Evolutionary conservation across 2,329 filamentous ascomycete genomes (phyloP).

Genomic region (Botrytis fabae): DNA sequence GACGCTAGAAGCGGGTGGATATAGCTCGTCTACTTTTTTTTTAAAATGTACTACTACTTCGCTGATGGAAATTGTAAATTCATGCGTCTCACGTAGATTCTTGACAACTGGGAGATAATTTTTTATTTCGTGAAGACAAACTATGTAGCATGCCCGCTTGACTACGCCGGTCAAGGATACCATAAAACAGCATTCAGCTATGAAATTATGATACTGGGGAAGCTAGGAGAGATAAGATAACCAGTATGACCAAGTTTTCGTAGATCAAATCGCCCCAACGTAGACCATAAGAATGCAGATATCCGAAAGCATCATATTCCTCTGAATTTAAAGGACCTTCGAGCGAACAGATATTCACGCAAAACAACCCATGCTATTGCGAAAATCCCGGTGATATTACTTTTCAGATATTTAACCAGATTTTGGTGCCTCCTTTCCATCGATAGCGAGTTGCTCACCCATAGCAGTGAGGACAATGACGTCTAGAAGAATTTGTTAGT

Average conservation of each 20-base stretch:
- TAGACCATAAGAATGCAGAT: slow-evolving; percentile 46
- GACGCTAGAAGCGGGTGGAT: slow-evolving; percentile 14
- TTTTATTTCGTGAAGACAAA: slow-evolving; percentile 35
- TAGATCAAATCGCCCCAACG: slow-evolving; percentile 47
- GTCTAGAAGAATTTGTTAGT: slow-evolving; percentile 52
- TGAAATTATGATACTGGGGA: slow-evolving; percentile 33
- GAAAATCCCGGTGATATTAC: slow-evolving; percentile 26
- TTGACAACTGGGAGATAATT: slow-evolving; percentile 25
- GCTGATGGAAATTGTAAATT: not conserved
- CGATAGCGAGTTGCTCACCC: slow-evolving; percentile 90
- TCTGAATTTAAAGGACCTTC: slow-evolving; percentile 27
- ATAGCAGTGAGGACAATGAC: slow-evolving; percentile 93
- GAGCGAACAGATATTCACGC: slow-evolving; percentile 33
- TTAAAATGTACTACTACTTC: not conserved
- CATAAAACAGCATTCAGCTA: slow-evolving; percentile 37
- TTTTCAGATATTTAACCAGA: slow-evolving; percentile 34
- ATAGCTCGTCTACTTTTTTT: not conserved
- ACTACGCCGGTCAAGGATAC: slow-evolving; percentile 42
- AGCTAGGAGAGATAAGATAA: slow-evolving; percentile 40
- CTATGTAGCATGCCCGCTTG: slow-evolving; percentile 39
- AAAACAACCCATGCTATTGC: slow-evolving; percentile 36
- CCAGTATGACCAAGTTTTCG: slow-evolving; percentile 48
- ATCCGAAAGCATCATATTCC: slow-evolving; percentile 37
- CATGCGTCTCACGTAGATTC: not conserved
- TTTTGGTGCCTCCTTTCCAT: slow-evolving; percentile 85